Evolutionary conservation across 2,329 filamentous ascomycete genomes (phyloP), one percentile per base, ranked within the genome.

Genomic region (Apiospora hydei): DNA sequence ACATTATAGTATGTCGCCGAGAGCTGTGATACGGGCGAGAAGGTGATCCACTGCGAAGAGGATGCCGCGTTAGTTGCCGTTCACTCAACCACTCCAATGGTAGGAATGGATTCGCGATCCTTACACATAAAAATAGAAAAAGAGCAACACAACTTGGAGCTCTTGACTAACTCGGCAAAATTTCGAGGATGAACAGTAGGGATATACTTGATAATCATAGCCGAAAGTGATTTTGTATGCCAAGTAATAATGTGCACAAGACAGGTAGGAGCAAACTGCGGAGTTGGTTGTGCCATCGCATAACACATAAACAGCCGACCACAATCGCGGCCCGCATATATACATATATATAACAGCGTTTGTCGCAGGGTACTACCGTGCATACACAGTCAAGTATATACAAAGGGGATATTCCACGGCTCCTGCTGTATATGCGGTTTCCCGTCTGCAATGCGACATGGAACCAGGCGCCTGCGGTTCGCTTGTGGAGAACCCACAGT

Each of bases 21-120:
- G 30, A 92, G 90, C 46, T 89, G 89, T 1, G 94, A 94, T 44
- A 98, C 91, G 53, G 96, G 93, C 1, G 95, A 93, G 82, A 95
- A 98, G 8, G 95, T 96, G 77, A 98, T 89, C 96, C 96, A 98
- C 94, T 95, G 76, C 8, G 46, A 3, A 30, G 30, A 46, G 43
- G 24, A 46, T 21, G 13, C 41, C 11, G 18, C 30, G 24, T 46
- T 26, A 69, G 68, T 69, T 38, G 53, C 26, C 66, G 16, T 16
- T 26, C 26, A 24, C 26, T 26, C 44, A 24, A 11, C 41, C 8
- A 13, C 18, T 26, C 16, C 21, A 26, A 11, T 8, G 7, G 41
- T 11, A 13, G 10, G 41, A 43, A 43, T 13, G 41, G 41, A 43
- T 11, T 11, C 2, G 6, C 2, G 41, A 43, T 43, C 3, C 13